Percentiles rank a stretch among this genome's conserved stretches.
Evolutionary conservation across 2,329 filamentous ascomycete species (phyloP).

Genomic region (Penicillium concentricum): DNA sequence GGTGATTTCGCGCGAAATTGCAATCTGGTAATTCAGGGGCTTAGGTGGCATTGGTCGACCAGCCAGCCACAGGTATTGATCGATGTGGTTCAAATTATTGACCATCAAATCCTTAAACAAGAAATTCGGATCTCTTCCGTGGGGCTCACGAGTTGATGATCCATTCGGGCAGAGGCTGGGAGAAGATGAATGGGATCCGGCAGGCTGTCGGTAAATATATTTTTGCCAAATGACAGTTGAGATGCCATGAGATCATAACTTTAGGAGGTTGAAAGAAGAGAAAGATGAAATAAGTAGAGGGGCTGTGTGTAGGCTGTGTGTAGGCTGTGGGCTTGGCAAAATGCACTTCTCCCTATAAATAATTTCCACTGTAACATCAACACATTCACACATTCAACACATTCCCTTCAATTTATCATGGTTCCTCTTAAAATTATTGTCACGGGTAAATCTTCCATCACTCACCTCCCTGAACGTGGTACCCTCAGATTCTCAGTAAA

Average conservation of each 20-base stretch:
- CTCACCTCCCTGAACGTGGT: background rate
- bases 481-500: constrained; percentile 1
- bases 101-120: background rate
- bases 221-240: background rate
- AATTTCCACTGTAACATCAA: too few species aligned
- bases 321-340: too few species aligned
- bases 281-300: background rate
- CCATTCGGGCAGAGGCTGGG: background rate
- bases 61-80: constrained; percentile 28
- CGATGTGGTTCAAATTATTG: constrained; percentile 22
- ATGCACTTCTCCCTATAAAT: too few species aligned
- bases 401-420: too few species aligned
- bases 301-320: too few species aligned
- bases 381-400: too few species aligned
- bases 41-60: constrained; percentile 22
- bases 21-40: constrained; percentile 25
- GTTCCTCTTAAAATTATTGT: background rate
- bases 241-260: background rate
- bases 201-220: background rate
- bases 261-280: too few species aligned
- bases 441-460: constrained; percentile 1
- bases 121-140: background rate
- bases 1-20: constrained; percentile 16
- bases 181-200: background rate
- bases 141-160: background rate